A percentile compares a stretch with the other conserved stretches of the same genome.
Conservation (phyloP, 768 basidiomycete species). For the Mycena filopes region DNA sequence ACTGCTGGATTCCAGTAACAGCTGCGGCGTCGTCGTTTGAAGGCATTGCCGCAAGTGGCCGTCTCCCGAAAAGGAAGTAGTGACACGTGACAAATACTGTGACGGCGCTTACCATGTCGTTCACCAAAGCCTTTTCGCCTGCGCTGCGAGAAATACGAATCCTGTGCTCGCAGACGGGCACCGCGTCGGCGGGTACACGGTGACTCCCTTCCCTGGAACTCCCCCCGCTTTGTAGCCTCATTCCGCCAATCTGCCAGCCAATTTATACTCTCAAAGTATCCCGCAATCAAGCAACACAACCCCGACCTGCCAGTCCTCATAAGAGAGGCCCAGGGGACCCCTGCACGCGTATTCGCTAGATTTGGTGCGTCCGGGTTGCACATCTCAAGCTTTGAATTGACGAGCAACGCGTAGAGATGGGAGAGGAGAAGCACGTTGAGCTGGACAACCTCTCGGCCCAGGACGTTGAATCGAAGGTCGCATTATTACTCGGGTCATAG, state of each 20-base stretch:
- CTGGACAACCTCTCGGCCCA: conserved; percentile 78
- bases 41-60: neutral
- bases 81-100: neutral
- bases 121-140: conserved; percentile 80
- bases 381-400: conserved; percentile 26
- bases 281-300: conserved; percentile 81
- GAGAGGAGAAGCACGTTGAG: conserved; percentile 83
- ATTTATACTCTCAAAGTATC: conserved; percentile 82
- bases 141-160: conserved; percentile 84
- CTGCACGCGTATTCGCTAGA: conserved; percentile 85
- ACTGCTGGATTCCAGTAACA: no score
- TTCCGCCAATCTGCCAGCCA: conserved; percentile 60
- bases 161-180: conserved; percentile 80
- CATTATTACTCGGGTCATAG: conserved; percentile 66
- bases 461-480: conserved; percentile 78
- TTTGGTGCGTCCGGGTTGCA: conserved; percentile 69
- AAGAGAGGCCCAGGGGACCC: conserved; percentile 82
- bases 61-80: neutral
- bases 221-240: conserved; percentile 6
- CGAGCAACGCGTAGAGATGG: conserved; percentile 64
- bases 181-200: conserved; percentile 85
- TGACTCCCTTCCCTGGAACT: conserved; percentile 44
- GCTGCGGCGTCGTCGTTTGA: neutral
- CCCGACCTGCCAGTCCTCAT: conserved; percentile 88
- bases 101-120: conserved; percentile 52